These are phyloP conservation scores for Aspergillus ostianus DNA, from an alignment of 495 filamentous ascomycete species.

Conservation along the genomic window DNA sequence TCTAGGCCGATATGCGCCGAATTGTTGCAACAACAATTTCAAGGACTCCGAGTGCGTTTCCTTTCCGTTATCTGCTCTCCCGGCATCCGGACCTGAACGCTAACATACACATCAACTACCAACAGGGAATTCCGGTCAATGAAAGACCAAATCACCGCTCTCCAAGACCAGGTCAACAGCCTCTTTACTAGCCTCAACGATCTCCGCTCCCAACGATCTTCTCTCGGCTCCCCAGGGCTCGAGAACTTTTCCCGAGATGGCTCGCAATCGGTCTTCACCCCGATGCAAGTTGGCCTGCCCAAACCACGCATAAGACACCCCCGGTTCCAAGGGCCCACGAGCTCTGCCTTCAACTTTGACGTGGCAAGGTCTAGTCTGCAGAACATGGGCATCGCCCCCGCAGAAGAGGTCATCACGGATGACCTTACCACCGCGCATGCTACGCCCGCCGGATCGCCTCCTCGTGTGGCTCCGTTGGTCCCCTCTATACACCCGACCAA, in stretches of 20 bases:
- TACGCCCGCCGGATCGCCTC: slow-evolving; percentile 53
- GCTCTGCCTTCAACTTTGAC: slow-evolving; percentile 80
- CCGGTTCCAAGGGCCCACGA: slow-evolving; percentile 81
- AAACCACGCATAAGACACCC: slow-evolving; percentile 51
- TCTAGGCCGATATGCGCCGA: slow-evolving; percentile 75
- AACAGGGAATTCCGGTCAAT: slow-evolving; percentile 76
- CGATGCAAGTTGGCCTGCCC: slow-evolving; percentile 30
- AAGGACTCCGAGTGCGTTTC: slow-evolving; percentile 71
- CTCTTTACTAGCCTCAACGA: slow-evolving; percentile 69
- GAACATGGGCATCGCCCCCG: slow-evolving; percentile 73
- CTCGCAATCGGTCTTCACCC: slow-evolving; percentile 36
- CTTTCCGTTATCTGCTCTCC: neutral
- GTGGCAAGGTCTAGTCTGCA: slow-evolving; percentile 85
- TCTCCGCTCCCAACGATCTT: slow-evolving; percentile 48
- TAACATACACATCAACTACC: slow-evolving; percentile 10
- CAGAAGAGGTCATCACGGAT: slow-evolving; percentile 59
- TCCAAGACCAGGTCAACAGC: slow-evolving; percentile 83
- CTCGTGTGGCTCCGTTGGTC: slow-evolving; percentile 25
- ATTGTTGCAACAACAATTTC: slow-evolving; percentile 79
- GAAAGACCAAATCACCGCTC: slow-evolving; percentile 64
- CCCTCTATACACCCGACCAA: slow-evolving; percentile 44
- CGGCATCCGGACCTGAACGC: neutral
- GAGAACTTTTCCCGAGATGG: slow-evolving; percentile 40
- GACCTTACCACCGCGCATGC: slow-evolving; percentile 50
- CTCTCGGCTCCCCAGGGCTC: slow-evolving; percentile 37